Evolutionary conservation across 345 rosid species (phyloP).

Genomic region (Sonneratia alba): DNA sequence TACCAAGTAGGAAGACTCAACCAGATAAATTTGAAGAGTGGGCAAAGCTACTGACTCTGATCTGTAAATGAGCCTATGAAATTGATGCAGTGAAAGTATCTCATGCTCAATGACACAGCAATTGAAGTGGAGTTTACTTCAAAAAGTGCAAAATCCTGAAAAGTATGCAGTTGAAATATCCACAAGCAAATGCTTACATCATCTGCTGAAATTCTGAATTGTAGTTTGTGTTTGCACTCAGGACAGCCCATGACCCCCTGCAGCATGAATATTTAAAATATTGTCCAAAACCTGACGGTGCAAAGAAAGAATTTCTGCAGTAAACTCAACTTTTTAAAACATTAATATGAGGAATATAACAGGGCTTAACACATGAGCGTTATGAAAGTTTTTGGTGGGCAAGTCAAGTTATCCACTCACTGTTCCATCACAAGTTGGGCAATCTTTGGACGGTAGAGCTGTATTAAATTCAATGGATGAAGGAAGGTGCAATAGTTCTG

Average conservation of each 20-base stretch:
- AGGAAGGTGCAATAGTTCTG: constrained; percentile 81
- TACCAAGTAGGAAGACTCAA: neutral
- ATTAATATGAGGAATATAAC: neutral
- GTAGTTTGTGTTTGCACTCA: constrained; percentile 84
- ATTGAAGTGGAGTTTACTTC: neutral
- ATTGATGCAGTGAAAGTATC: neutral
- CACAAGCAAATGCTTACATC: constrained; percentile 49
- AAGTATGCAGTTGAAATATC: neutral
- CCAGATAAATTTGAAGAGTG: neutral
- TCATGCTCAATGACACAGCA: neutral
- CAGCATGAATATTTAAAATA: constrained; percentile 9
- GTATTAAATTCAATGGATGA: constrained; percentile 48
- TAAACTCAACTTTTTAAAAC: neutral
- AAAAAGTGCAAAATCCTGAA: neutral
- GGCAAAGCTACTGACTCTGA: neutral
- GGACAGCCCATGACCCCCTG: constrained; percentile 92
- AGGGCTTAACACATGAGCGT: neutral
- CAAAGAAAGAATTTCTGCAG: no score
- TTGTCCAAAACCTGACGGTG: neutral
- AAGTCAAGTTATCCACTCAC: constrained; percentile 29
- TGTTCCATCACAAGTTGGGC: constrained; percentile 87
- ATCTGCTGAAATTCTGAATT: constrained; percentile 84
- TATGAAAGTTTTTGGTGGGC: neutral
- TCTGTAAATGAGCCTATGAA: neutral
- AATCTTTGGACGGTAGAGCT: constrained; percentile 79